Conservation (phyloP, 768 basidiomycete genomes). For the Collybiopsis luxurians region DNA sequence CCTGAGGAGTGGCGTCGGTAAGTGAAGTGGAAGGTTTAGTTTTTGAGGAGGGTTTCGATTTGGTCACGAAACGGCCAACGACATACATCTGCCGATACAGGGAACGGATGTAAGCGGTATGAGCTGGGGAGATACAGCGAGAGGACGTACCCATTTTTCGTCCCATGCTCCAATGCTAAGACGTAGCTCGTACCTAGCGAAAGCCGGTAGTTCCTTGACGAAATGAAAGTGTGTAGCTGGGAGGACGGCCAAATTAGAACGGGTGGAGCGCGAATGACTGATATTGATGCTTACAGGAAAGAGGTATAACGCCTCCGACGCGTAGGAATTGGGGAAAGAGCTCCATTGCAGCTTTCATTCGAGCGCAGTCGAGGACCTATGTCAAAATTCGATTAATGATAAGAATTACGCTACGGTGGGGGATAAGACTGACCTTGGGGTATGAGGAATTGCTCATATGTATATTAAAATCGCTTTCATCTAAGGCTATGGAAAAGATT, state of each 20-base stretch:
- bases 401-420: slow-evolving; percentile 5
- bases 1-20: neutral
- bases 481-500: slow-evolving; percentile 40
- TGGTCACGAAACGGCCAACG: slow-evolving; percentile 44
- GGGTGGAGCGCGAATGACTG: neutral
- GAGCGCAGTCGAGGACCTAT: slow-evolving; percentile 23
- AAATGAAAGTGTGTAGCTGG: slow-evolving; percentile 49
- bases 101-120: neutral
- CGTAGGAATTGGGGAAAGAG: slow-evolving; percentile 37
- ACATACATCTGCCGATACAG: slow-evolving; percentile 37
- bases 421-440: slow-evolving; percentile 48
- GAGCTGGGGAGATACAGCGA: too few relatives aligned
- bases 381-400: neutral
- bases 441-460: slow-evolving; percentile 85
- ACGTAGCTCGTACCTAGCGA: slow-evolving; percentile 43
- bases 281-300: slow-evolving; percentile 30
- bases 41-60: slow-evolving; percentile 15
- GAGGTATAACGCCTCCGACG: slow-evolving; percentile 41
- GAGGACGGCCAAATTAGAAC: neutral
- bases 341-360: slow-evolving; percentile 24
- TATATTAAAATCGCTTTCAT: slow-evolving; percentile 71
- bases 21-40: neutral
- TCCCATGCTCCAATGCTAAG: slow-evolving; percentile 46
- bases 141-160: slow-evolving; percentile 48
- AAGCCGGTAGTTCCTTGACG: slow-evolving; percentile 46